Evolutionary conservation across 306 rosid genomes (phyloP).

Genomic region (Quercus gilva): DNA sequence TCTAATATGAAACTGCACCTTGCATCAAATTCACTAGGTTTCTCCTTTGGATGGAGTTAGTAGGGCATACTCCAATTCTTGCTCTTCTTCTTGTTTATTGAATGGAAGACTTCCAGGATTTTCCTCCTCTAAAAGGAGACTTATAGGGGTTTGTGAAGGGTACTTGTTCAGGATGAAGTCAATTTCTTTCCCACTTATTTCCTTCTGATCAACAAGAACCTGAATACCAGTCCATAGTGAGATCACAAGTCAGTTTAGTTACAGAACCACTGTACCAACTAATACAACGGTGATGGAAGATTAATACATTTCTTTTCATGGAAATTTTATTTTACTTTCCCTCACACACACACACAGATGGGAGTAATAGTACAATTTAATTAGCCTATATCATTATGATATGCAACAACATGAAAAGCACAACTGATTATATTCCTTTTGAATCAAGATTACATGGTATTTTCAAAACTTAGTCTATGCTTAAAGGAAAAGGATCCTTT

Average conservation of each 20-base stretch:
- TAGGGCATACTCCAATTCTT: conserved; percentile 45
- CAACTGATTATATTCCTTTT: no score
- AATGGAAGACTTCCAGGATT: conserved; percentile 66
- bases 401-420: no score
- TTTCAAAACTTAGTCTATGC: not conserved
- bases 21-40: conserved; percentile 25
- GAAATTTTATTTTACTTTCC: not conserved
- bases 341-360: no score
- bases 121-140: conserved; percentile 63
- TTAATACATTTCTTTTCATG: conserved; percentile 14
- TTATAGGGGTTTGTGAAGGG: conserved; percentile 80
- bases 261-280: conserved; percentile 3
- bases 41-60: conserved; percentile 46
- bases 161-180: conserved; percentile 68
- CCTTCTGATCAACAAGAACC: conserved; percentile 78
- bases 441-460: no score
- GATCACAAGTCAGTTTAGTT: not conserved
- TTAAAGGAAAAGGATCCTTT: not conserved
- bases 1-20: not conserved
- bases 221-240: conserved; percentile 29
- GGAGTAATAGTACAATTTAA: no score
- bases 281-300: not conserved
- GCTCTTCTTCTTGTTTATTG: conserved; percentile 34
- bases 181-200: conserved; percentile 75
- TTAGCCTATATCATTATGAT: no score